Evolutionary conservation across 148 eudicot species (phyloP).

Genomic region (Rhododendron williamsianum): DNA sequence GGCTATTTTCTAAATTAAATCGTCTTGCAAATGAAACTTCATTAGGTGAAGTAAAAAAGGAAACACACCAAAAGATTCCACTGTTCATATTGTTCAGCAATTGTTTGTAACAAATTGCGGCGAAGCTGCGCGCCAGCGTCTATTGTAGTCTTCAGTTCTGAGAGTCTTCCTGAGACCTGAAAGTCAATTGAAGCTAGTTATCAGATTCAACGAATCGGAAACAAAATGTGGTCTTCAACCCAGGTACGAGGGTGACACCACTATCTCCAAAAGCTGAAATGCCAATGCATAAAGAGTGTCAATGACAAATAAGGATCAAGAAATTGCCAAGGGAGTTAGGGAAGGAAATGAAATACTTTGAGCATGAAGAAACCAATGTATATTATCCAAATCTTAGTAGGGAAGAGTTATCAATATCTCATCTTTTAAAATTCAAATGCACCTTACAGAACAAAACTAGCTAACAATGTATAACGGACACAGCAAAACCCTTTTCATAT

Average conservation of each 20-base stretch:
- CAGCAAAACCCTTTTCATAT: not conserved
- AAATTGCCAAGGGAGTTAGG: not conserved
- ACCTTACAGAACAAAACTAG: not conserved
- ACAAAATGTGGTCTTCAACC: not conserved
- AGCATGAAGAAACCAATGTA: not conserved
- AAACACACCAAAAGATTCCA: slow-evolving; percentile 79
- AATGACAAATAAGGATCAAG: not conserved
- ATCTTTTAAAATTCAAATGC: not conserved
- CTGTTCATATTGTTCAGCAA: slow-evolving; percentile 73
- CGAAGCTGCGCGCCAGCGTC: slow-evolving; percentile 79
- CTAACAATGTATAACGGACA: not conserved
- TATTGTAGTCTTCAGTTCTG: slow-evolving; percentile 81
- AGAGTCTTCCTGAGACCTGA: slow-evolving; percentile 77
- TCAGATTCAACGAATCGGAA: not conserved
- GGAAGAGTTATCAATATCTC: not conserved
- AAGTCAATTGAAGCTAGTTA: not conserved
- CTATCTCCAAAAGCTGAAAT: not conserved
- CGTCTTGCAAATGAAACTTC: slow-evolving; percentile 4
- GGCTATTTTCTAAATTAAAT: not conserved
- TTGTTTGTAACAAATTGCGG: slow-evolving; percentile 59
- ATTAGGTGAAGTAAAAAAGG: not conserved
- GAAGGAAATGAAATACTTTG: not conserved
- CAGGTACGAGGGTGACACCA: not conserved
- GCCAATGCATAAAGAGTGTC: not conserved
- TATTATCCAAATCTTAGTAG: not conserved